A percentile compares a stretch with the other conserved stretches of the same genome.
Conservation (phyloP, 352 stramenopile genomes). For the Pythium apleroticum region DNA sequence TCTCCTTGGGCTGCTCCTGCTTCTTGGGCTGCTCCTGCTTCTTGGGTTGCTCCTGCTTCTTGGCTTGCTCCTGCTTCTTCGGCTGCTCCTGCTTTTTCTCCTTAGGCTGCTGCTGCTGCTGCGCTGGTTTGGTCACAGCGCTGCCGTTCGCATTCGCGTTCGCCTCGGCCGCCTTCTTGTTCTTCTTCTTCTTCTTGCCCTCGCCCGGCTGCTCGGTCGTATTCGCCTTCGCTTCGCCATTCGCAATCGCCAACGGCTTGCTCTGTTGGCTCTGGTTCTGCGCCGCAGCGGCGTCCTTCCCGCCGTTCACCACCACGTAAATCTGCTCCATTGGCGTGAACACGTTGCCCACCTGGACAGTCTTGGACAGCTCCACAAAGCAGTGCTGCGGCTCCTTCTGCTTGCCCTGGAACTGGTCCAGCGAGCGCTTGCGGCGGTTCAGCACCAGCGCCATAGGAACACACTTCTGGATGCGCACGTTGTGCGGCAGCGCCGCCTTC, state of each 20-base stretch:
- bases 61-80: neutral
- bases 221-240: neutral
- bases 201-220: neutral
- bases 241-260: slow-evolving; percentile 2
- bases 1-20: slow-evolving; percentile 19
- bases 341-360: slow-evolving; percentile 71
- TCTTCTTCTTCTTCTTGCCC: slow-evolving; percentile 27
- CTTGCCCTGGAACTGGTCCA: slow-evolving; percentile 19
- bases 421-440: slow-evolving; percentile 42
- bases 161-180: slow-evolving; percentile 17
- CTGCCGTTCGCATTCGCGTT: neutral
- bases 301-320: slow-evolving; percentile 52
- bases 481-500: slow-evolving; percentile 37
- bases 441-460: slow-evolving; percentile 52
- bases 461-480: slow-evolving; percentile 76
- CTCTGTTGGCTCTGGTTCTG: slow-evolving; percentile 19
- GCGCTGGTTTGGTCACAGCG: neutral
- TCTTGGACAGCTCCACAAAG: slow-evolving; percentile 80
- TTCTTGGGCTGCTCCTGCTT: slow-evolving; percentile 5
- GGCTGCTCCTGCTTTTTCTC: neutral
- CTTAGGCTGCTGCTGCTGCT: slow-evolving; percentile 2
- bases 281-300: slow-evolving; percentile 6
- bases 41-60: neutral
- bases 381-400: slow-evolving; percentile 30
- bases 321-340: slow-evolving; percentile 83